Percentiles rank a stretch among this genome's conserved stretches.
These are phyloP conservation scores for Colletotrichum sp. DNA, from an alignment of 2,329 filamentous ascomycete species.

Conservation along the genomic window DNA sequence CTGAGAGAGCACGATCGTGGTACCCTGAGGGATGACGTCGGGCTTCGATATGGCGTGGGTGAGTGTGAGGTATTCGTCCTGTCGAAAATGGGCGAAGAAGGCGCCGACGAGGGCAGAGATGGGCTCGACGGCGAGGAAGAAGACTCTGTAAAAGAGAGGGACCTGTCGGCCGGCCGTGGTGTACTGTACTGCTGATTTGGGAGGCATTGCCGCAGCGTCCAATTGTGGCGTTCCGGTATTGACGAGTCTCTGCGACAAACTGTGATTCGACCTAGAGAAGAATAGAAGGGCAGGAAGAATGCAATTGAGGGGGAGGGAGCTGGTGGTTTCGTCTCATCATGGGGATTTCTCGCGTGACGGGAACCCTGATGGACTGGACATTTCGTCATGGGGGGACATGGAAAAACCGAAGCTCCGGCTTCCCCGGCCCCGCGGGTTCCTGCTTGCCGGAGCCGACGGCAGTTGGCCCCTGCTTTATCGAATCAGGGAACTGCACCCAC, in stretches of 20 bases:
- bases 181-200: constrained; percentile 17
- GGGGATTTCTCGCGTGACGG: constrained; percentile 8
- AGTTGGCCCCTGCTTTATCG: not conserved
- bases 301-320: not conserved
- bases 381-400: not conserved
- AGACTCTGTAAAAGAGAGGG: constrained; percentile 68
- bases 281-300: not conserved
- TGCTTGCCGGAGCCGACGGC: not conserved
- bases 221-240: not conserved
- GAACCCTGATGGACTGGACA: constrained; percentile 14
- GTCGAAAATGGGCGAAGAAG: constrained; percentile 55
- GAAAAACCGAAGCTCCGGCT: constrained; percentile 15
- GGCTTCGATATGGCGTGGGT: constrained; percentile 62
- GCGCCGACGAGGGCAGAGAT: constrained; percentile 58
- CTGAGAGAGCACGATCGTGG: constrained; percentile 73
- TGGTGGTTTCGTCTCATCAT: constrained; percentile 12
- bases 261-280: not conserved
- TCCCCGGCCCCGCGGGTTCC: not conserved
- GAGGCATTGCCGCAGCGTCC: constrained; percentile 14
- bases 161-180: constrained; percentile 46
- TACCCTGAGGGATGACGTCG: constrained; percentile 58
- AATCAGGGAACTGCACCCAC: not conserved
- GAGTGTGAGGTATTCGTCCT: constrained; percentile 64
- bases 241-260: too few relatives aligned
- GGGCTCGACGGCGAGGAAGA: constrained; percentile 78